A percentile compares a stretch with the other conserved stretches of the same genome.
Evolutionary conservation across 2,329 filamentous ascomycete genomes (phyloP).

Genomic region (Fusarium buharicum): DNA sequence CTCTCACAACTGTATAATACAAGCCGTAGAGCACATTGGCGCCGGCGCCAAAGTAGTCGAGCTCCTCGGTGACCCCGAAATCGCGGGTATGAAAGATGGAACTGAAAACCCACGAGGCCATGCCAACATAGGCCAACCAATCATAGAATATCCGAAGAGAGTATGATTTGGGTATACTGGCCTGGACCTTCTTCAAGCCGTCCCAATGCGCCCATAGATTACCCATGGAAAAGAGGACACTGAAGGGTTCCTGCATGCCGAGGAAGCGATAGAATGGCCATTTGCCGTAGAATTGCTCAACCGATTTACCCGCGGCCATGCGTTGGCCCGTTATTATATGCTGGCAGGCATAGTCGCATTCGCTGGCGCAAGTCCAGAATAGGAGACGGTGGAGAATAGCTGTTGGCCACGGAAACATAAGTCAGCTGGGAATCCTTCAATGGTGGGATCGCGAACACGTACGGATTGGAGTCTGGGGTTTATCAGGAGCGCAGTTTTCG

Average conservation of each 20-base stretch:
- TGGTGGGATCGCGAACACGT: slow-evolving; percentile 51
- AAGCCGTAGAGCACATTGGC: slow-evolving; percentile 90
- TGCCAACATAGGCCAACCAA: slow-evolving; percentile 80
- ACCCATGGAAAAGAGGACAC: slow-evolving; percentile 89
- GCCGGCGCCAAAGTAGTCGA: slow-evolving; percentile 96
- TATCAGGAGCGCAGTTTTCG: slow-evolving; percentile 79
- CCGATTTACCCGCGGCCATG: slow-evolving; percentile 69
- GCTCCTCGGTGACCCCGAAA: slow-evolving; percentile 84
- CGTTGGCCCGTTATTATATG: slow-evolving; percentile 85
- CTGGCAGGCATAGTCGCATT: slow-evolving; percentile 99
- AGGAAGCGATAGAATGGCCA: slow-evolving; percentile 94
- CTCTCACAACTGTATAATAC: slow-evolving; percentile 83
- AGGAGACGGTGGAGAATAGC: slow-evolving; percentile 86
- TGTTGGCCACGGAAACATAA: slow-evolving; percentile 52
- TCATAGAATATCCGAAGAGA: slow-evolving; percentile 83
- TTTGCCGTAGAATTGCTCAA: slow-evolving; percentile 97
- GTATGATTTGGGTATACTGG: slow-evolving; percentile 77
- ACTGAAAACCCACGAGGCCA: slow-evolving; percentile 87
- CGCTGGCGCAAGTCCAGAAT: slow-evolving; percentile 89
- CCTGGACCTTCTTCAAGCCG: slow-evolving; percentile 77
- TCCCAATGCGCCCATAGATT: slow-evolving; percentile 88
- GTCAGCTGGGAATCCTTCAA: slow-evolving; percentile 24
- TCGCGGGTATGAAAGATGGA: slow-evolving; percentile 94
- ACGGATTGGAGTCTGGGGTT: slow-evolving; percentile 74
- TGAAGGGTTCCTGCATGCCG: slow-evolving; percentile 94